Evolutionary conservation across 139 green algal species (phyloP), one percentile per base, ranked within the genome.

Genomic region (Haematococcus lacustris): DNA sequence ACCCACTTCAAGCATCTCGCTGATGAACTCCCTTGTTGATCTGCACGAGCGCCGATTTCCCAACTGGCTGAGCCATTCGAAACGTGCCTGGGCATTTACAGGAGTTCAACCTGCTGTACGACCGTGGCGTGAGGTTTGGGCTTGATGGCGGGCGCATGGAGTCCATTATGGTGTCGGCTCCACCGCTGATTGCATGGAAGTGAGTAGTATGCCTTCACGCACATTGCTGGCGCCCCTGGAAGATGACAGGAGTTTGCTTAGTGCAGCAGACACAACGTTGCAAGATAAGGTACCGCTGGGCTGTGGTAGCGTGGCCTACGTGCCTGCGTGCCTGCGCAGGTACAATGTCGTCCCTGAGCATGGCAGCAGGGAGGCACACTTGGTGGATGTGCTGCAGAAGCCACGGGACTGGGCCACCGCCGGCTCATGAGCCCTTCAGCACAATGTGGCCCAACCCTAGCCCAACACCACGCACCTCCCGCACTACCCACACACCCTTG

Each of bases 41-140:
- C n/a, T n/a, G n/a, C n/a, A n/a, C n/a, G n/a, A n/a, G n/a, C n/a
- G n/a, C n/a, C n/a, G n/a, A n/a, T n/a, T n/a, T n/a, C n/a, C n/a
- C n/a, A n/a, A n/a, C n/a, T n/a, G n/a, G n/a, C n/a, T n/a, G n/a
- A n/a, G n/a, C n/a, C n/a, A n/a, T n/a, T n/a, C n/a, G n/a, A n/a
- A n/a, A n/a, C n/a, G n/a, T n/a, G n/a, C n/a, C n/a, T 53, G 9
- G 38, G 25, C 65, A 2, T 2, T 13, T 57, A 71, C 66, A 63
- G 41, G 95, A 98, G 81, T 99, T 99, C 88, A 99, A 99, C 84
- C 78, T 98, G 67, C 78, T 98, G 74, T 97, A 98, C 78, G 95
- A 99, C 75, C 82, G 95, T 9, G 94, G 94, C 51, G 92, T 98
- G 17, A 90, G 87, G 66, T 95, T 97, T 80, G 90, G 91, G 30